phyloP scores from a whole-genome alignment of 495 filamentous ascomycete species.

The Annulohypoxylon maeteangense region DNA sequence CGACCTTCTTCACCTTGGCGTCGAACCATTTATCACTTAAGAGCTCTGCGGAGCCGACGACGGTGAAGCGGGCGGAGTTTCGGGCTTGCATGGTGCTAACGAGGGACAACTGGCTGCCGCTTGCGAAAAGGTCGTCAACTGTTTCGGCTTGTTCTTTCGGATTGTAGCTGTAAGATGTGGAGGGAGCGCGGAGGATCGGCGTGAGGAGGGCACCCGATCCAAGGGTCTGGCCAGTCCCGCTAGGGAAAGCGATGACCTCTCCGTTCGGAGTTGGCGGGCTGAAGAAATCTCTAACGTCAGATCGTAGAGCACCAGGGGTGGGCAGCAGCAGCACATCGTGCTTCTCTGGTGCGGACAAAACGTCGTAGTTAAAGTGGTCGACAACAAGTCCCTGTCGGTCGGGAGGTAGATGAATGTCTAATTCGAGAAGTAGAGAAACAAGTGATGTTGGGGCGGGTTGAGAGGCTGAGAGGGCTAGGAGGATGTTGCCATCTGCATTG shows the following conservation, averaged over 20 bases:
- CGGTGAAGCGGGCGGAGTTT: slow-evolving; percentile 90
- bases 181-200: slow-evolving; percentile 81
- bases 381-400: slow-evolving; percentile 85
- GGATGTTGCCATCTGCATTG: slow-evolving; percentile 90
- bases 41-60: slow-evolving; percentile 87
- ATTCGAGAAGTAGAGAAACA: slow-evolving; percentile 85
- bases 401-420: slow-evolving; percentile 88
- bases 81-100: slow-evolving; percentile 87
- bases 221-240: slow-evolving; percentile 80
- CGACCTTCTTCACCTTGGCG: slow-evolving; percentile 74
- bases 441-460: slow-evolving; percentile 78
- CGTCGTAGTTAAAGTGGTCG: slow-evolving; percentile 96
- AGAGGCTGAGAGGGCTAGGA: slow-evolving; percentile 84
- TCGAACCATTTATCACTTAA: slow-evolving; percentile 92
- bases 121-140: slow-evolving; percentile 80
- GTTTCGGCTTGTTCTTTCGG: slow-evolving; percentile 83
- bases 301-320: slow-evolving; percentile 67
- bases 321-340: slow-evolving; percentile 90
- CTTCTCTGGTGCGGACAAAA: slow-evolving; percentile 74
- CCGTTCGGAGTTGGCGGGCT: slow-evolving; percentile 62
- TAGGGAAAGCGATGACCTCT: slow-evolving; percentile 78
- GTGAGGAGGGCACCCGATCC: slow-evolving; percentile 79
- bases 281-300: slow-evolving; percentile 84
- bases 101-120: slow-evolving; percentile 82
- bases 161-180: slow-evolving; percentile 92